Conservation (phyloP, 2,329 filamentous ascomycete species). For the Eutypa lata region DNA sequence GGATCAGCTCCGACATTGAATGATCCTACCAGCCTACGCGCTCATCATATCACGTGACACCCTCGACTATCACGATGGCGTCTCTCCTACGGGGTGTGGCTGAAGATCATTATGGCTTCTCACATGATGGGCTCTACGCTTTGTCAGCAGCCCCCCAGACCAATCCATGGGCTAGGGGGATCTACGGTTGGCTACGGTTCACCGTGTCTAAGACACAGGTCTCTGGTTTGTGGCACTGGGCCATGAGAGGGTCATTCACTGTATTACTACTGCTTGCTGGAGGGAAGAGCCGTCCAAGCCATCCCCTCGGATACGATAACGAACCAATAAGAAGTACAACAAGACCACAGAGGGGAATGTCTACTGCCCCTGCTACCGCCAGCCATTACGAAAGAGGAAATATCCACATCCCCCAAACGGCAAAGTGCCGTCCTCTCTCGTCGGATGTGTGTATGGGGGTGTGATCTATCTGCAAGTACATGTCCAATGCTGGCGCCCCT, state of each 20-base stretch:
- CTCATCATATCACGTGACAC: constrained; percentile 30
- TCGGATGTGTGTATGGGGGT: constrained; percentile 13
- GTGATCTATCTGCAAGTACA: constrained; percentile 26
- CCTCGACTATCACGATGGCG: constrained; percentile 16
- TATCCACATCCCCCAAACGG: constrained; percentile 32
- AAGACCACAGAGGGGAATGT: constrained; percentile 13
- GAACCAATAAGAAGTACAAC: constrained; percentile 20
- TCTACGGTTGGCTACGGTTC: constrained; percentile 13
- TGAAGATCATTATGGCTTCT: constrained; percentile 14
- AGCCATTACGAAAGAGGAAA: constrained; percentile 32
- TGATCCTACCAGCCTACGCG: constrained; percentile 10
- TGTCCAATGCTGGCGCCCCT: constrained; percentile 21
- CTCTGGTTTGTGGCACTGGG: constrained; percentile 15
- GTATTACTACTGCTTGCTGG: constrained; percentile 23
- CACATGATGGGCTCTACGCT: constrained; percentile 14
- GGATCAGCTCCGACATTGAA: neutral
- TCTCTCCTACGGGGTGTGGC: constrained; percentile 13
- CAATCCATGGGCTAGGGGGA: constrained; percentile 5
- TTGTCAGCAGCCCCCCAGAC: constrained; percentile 11
- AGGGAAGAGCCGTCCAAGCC: constrained; percentile 9
- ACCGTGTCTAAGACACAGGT: constrained; percentile 21
- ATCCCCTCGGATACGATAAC: constrained; percentile 5
- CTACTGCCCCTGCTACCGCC: constrained; percentile 16
- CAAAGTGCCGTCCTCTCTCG: constrained; percentile 26
- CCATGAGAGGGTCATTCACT: constrained; percentile 19